Percentiles rank a stretch among this genome's conserved stretches.
These are phyloP conservation scores for Closterium sp. DNA, from an alignment of 139 green algal genomes.

Conservation along the genomic window DNA sequence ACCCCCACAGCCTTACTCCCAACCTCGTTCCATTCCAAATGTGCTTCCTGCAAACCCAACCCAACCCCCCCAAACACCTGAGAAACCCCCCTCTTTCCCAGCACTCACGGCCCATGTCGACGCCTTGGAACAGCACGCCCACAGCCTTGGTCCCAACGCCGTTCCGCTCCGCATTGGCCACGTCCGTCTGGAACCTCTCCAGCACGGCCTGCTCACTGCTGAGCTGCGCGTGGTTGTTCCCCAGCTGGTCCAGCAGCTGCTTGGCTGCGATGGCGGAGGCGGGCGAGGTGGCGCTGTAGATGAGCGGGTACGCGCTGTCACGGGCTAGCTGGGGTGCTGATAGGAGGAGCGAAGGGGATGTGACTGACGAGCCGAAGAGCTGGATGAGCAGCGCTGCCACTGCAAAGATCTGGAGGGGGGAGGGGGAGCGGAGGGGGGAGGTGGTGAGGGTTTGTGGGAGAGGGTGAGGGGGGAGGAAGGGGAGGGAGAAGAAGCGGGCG, in stretches of 20 bases:
- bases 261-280: not conserved
- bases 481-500: not conserved
- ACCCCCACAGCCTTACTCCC: conserved; percentile 6
- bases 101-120: conserved; percentile 22
- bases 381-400: conserved; percentile 37
- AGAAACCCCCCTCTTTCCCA: not conserved
- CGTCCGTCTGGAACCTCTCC: conserved; percentile 6
- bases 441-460: too few species aligned
- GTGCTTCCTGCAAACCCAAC: too few species aligned
- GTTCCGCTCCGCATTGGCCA: conserved; percentile 13
- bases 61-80: too few species aligned
- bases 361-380: not conserved
- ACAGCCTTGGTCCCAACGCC: conserved; percentile 2
- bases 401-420: conserved; percentile 11
- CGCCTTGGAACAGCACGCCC: conserved; percentile 23
- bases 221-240: conserved; percentile 23
- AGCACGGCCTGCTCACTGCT: not conserved
- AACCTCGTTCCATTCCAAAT: too few species aligned
- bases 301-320: conserved; percentile 3
- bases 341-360: not conserved
- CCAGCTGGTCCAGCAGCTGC: conserved; percentile 21
- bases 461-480: not conserved
- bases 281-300: conserved; percentile 15
- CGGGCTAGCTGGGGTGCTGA: not conserved
- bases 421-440: not conserved